phyloP scores from a whole-genome alignment of 768 basidiomycete species.

The Gyrodon lividus region DNA sequence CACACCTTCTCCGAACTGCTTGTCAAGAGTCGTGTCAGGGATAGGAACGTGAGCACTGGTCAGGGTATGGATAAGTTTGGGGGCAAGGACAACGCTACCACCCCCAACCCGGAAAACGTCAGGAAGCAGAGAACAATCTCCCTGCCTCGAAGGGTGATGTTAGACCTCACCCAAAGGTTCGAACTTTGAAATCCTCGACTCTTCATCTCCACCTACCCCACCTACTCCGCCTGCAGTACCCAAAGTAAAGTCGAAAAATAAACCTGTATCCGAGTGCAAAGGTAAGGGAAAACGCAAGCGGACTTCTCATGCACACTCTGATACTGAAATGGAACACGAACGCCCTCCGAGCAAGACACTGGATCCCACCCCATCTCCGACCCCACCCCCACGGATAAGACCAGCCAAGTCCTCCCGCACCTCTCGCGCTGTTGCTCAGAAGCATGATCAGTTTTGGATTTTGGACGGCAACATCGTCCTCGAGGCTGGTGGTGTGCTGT shows the following conservation, averaged over 20 bases:
- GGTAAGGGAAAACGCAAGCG: constrained; percentile 1
- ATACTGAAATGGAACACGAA: background rate
- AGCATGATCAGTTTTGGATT: constrained; percentile 31
- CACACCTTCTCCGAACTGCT: no score
- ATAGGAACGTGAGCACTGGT: no score
- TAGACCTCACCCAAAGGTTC: background rate
- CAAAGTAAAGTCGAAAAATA: background rate
- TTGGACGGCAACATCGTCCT: constrained; percentile 37
- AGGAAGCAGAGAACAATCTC: no score
- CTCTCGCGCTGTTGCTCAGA: background rate
- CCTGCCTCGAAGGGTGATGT: background rate
- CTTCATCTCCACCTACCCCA: background rate
- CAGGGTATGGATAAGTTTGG: no score
- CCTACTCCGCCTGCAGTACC: background rate
- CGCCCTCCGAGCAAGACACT: background rate
- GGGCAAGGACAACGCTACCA: no score
- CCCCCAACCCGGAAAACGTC: no score
- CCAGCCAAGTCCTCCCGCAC: background rate
- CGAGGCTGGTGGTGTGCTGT: constrained; percentile 33
- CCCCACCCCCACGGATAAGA: background rate
- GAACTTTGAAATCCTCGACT: background rate
- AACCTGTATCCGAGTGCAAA: background rate
- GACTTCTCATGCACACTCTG: background rate
- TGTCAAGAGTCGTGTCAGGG: no score
- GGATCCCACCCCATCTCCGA: background rate